Conservation (phyloP, 495 filamentous ascomycete genomes). For the Annulohypoxylon moriforme region DNA sequence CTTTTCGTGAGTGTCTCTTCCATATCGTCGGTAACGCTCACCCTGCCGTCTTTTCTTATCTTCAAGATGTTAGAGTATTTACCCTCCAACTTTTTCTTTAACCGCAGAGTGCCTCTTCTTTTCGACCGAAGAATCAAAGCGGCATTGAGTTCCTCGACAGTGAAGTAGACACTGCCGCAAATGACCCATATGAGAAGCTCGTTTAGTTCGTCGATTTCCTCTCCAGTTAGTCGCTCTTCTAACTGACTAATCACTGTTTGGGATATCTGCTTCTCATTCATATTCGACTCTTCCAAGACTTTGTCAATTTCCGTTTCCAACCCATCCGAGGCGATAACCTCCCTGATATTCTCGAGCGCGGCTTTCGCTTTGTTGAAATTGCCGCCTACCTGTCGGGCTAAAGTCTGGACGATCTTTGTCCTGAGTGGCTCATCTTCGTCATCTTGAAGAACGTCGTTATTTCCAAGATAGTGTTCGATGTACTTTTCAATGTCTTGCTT, state of each 20-base stretch:
- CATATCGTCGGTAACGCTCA: constrained; percentile 31
- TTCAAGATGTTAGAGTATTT: constrained; percentile 46
- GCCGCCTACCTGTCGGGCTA: background rate
- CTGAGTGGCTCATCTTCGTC: background rate
- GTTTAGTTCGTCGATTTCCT: constrained; percentile 46
- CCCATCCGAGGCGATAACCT: constrained; percentile 20
- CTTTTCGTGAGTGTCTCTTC: constrained; percentile 11
- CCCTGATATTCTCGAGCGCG: constrained; percentile 5
- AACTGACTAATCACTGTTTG: constrained; percentile 34
- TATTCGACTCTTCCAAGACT: constrained; percentile 34
- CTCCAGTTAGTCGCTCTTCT: constrained; percentile 34
- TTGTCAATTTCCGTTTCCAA: constrained; percentile 42
- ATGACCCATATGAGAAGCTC: constrained; percentile 46
- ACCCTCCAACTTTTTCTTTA: constrained; percentile 36
- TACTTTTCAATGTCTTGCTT: background rate
- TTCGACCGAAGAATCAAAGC: constrained; percentile 37
- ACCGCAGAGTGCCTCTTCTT: constrained; percentile 34
- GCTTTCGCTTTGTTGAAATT: constrained; percentile 9
- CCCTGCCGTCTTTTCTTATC: constrained; percentile 2
- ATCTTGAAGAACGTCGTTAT: background rate
- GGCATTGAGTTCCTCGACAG: constrained; percentile 27
- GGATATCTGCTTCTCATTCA: constrained; percentile 27
- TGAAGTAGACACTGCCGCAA: constrained; percentile 25
- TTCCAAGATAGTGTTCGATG: constrained; percentile 2
- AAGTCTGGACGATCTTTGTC: background rate